Base-by-base conservation (phyloP, 306 rosid genomes). In the Quercus alba region DNA sequence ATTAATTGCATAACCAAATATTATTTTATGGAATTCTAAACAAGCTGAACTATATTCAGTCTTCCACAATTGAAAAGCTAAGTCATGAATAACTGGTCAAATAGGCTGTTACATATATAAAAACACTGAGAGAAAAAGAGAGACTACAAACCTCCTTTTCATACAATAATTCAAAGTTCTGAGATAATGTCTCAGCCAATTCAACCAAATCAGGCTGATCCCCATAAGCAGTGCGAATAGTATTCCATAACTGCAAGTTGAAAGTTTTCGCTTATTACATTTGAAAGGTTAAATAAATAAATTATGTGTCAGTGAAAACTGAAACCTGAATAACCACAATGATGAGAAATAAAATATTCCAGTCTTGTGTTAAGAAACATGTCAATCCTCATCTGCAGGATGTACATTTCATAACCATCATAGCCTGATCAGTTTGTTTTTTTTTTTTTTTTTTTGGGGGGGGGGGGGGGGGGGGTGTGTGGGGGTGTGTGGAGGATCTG, bases 171-270 rank as follows among this genome's bases (percentile, higher is more conserved):
- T 96, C 94, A 75, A 96, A 96, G 55, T 87, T 91, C 80, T 84
- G 81, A 21, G 98, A 90, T 62, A 96, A 83, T 3, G 89, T 86
- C 35, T 93, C 99, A 66, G 94, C 97, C 87, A 96, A 82, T 77
- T 91, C 99, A 75, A 89, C 88, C 83, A 90, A 88, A 77, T 93
- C 99, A 84, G 93, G 84, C 86, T 96, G 94, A 84, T 96, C 99
- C 20, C 88, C 92, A 84, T 85, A 96, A 74, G 97, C 99, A 89
- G 82, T 87, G 70, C 81, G 93, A 69, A 96, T 85, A 88, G 81
- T 90, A 80, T 86, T 90, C 99, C 99, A 96, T 41, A 96, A 85
- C 99, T 96, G 98, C 87, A 87, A 86, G 57, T 59, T 73, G 75
- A 85, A 78, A 55, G 44, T 49, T 78, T 78, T 72, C 78, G 59